phyloP scores from a whole-genome alignment of 1,139 yeast species.

The Hanseniaspora uvarum region DNA sequence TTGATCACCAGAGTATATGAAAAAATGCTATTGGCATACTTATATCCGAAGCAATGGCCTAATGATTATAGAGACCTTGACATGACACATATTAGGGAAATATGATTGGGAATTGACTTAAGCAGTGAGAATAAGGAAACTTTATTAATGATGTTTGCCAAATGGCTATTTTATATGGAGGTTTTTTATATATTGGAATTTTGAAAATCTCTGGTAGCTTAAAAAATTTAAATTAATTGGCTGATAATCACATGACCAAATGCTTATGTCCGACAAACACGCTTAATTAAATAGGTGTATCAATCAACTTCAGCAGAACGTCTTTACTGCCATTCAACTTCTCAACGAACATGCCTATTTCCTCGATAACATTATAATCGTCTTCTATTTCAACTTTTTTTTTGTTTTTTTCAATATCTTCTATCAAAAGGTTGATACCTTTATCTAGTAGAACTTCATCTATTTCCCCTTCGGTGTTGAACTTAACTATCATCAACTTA shows the following conservation, averaged over 20 bases:
- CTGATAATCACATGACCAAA: constrained; percentile 5
- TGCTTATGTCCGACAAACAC: not conserved
- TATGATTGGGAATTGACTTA: too few species aligned
- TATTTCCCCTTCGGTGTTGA: not conserved
- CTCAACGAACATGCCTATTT: not conserved
- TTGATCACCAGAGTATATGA: not conserved
- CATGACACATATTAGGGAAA: too few species aligned
- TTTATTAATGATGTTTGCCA: not conserved
- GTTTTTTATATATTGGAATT: too few species aligned
- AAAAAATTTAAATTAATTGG: constrained; percentile 1
- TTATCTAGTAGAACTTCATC: not conserved
- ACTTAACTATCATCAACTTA: constrained; percentile 3
- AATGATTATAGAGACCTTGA: too few species aligned
- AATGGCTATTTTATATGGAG: too few species aligned
- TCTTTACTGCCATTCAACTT: not conserved
- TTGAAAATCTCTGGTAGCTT: not conserved
- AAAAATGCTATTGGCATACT: not conserved
- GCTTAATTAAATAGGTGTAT: not conserved
- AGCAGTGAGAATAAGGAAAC: too few species aligned
- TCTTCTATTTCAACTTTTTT: not conserved
- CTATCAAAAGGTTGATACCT: not conserved
- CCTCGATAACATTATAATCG: not conserved
- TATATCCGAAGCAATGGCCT: not conserved
- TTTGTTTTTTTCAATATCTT: not conserved
- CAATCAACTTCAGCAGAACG: not conserved